Evolutionary conservation across 495 filamentous ascomycete species (phyloP).

Genomic region (Hypoxylon trugodes): DNA sequence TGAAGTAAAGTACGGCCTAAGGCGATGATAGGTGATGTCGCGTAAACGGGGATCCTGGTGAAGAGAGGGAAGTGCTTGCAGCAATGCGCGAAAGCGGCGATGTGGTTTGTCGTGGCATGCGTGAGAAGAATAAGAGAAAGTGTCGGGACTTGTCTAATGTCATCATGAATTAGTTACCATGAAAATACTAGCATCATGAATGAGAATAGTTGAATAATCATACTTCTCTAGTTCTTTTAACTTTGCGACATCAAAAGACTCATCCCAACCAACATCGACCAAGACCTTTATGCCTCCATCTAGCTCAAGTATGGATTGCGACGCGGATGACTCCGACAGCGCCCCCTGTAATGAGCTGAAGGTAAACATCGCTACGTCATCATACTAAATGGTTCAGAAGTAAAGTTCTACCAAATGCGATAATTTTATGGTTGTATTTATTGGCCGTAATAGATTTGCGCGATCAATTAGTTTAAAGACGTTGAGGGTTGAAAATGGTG

Average conservation of each 20-base stretch:
- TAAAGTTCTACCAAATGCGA: neutral
- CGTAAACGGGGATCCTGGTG: conserved; percentile 93
- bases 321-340: conserved; percentile 83
- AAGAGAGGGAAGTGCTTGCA: conserved; percentile 96
- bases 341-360: conserved; percentile 93
- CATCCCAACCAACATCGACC: conserved; percentile 96
- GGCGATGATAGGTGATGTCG: conserved; percentile 90
- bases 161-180: conserved; percentile 17
- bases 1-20: conserved; percentile 90
- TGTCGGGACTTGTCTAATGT: conserved; percentile 79
- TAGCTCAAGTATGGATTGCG: conserved; percentile 93
- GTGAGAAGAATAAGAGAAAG: conserved; percentile 94
- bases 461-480: neutral
- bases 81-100: conserved; percentile 94
- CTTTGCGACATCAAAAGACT: conserved; percentile 80
- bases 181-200: neutral
- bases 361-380: conserved; percentile 78
- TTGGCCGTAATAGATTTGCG: neutral
- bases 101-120: conserved; percentile 87
- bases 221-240: conserved; percentile 90
- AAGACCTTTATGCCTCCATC: conserved; percentile 96
- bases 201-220: conserved; percentile 36
- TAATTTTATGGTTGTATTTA: neutral
- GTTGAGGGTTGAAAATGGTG: neutral
- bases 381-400: conserved; percentile 4